phyloP scores from a whole-genome alignment of 176 grass and related monocot species.

The Carex kokanica region DNA sequence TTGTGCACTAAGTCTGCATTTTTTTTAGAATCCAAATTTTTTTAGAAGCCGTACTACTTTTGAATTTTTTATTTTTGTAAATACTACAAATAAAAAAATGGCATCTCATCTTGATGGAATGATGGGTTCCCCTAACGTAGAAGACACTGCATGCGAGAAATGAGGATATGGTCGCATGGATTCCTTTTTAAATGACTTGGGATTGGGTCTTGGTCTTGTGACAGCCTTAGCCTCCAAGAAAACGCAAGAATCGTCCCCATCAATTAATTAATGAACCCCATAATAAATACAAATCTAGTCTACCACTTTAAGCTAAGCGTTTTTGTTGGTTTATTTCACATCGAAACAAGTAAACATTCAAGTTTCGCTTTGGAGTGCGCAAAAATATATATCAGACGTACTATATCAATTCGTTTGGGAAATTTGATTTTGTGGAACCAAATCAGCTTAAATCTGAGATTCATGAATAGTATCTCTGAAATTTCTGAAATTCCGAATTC shows the following conservation, averaged over 20 bases:
- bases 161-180: not conserved
- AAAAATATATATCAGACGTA: too few species aligned
- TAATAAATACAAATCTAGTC: not conserved
- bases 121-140: constrained; percentile 18
- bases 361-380: not conserved
- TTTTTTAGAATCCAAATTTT: too few species aligned
- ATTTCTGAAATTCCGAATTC: too few species aligned
- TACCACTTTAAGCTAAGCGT: not conserved
- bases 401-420: too few species aligned
- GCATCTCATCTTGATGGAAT: not conserved
- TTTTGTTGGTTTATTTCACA: not conserved
- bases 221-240: constrained; percentile 10
- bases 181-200: constrained; percentile 15
- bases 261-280: constrained; percentile 1
- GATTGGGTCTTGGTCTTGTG: not conserved
- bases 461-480: too few species aligned
- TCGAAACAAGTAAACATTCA: not conserved
- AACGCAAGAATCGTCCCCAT: not conserved
- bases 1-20: too few species aligned
- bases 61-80: too few species aligned
- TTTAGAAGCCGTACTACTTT: too few species aligned
- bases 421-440: too few species aligned
- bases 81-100: too few species aligned
- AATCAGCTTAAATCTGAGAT: too few species aligned
- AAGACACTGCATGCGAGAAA: constrained; percentile 23